Conservation (phyloP, 768 basidiomycete genomes). For the Phaeotremella skinneri region DNA sequence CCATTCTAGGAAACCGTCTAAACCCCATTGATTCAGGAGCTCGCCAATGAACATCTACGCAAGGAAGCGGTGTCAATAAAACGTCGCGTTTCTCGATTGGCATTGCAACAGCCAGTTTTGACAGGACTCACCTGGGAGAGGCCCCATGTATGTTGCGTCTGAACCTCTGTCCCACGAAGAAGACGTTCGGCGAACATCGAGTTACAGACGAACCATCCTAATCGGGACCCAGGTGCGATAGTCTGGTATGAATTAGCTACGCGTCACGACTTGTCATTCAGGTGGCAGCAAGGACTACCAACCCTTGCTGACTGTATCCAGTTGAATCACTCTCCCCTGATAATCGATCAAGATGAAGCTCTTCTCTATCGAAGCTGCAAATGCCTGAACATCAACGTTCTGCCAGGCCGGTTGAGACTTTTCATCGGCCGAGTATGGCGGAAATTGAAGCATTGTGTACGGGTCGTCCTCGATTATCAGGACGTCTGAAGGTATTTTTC, state of each 20-base stretch:
- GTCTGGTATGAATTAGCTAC: conserved; percentile 61
- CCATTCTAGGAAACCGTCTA: conserved; percentile 70
- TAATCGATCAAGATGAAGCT: conserved; percentile 61
- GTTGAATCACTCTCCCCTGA: conserved; percentile 73
- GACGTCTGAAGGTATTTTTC: conserved; percentile 57
- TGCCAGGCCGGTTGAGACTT: not conserved
- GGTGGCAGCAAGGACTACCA: not conserved
- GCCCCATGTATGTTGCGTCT: conserved; percentile 66
- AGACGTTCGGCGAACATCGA: conserved; percentile 69
- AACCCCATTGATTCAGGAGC: conserved; percentile 64
- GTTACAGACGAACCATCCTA: conserved; percentile 74
- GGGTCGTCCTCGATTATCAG: conserved; percentile 79
- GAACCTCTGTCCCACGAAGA: conserved; percentile 64
- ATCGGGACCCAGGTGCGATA: conserved; percentile 67
- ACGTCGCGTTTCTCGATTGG: no score
- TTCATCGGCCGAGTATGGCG: conserved; percentile 42
- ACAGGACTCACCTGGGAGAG: conserved; percentile 56
- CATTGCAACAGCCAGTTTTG: no score
- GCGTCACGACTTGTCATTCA: no score
- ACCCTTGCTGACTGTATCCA: conserved; percentile 56
- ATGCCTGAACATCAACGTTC: conserved; percentile 40
- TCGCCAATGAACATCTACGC: conserved; percentile 57
- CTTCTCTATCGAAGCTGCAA: conserved; percentile 59
- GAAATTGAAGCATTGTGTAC: conserved; percentile 58
- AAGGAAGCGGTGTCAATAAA: not conserved